Evolutionary conservation across 306 rosid species (phyloP).

Genomic region (Mimosa bimucronata): DNA sequence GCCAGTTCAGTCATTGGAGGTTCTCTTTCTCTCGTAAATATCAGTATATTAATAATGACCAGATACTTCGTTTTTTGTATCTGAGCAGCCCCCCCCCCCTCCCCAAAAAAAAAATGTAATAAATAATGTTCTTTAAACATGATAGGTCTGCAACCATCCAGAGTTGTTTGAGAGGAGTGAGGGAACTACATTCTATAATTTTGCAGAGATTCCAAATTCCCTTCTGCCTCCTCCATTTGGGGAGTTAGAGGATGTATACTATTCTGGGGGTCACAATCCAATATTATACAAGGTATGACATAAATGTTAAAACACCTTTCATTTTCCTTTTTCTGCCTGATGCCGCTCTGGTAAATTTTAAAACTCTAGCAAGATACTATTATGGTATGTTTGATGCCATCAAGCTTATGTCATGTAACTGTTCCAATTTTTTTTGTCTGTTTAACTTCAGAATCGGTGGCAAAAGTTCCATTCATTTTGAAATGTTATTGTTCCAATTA

Average conservation of each 20-base stretch:
- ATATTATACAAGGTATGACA: slow-evolving; percentile 71
- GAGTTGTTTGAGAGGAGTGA: slow-evolving; percentile 97
- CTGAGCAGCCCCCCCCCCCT: slow-evolving; percentile 3
- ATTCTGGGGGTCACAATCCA: slow-evolving; percentile 88
- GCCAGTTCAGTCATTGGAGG: slow-evolving; percentile 22
- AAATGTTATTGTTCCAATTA: slow-evolving; percentile 17
- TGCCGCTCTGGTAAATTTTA: not conserved
- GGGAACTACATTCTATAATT: slow-evolving; percentile 86
- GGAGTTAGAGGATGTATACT: slow-evolving; percentile 89
- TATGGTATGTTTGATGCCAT: slow-evolving; percentile 9
- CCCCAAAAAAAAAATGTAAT: slow-evolving; percentile 1
- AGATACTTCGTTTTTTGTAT: slow-evolving; percentile 20
- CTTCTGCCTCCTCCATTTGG: slow-evolving; percentile 96
- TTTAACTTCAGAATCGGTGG: slow-evolving; percentile 25
- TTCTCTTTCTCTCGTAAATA: not conserved
- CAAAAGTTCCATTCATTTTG: slow-evolving; percentile 15
- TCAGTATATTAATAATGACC: slow-evolving; percentile 20
- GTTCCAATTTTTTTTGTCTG: not conserved
- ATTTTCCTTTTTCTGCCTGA: not conserved
- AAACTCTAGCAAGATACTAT: slow-evolving; percentile 20
- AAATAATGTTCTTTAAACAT: slow-evolving; percentile 38
- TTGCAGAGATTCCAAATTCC: slow-evolving; percentile 79
- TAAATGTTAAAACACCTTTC: not conserved
- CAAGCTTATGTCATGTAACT: slow-evolving; percentile 5
- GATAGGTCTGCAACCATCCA: slow-evolving; percentile 98